phyloP scores from a whole-genome alignment of 176 grass and related monocot species.

The Bothriochloa decipiens region DNA sequence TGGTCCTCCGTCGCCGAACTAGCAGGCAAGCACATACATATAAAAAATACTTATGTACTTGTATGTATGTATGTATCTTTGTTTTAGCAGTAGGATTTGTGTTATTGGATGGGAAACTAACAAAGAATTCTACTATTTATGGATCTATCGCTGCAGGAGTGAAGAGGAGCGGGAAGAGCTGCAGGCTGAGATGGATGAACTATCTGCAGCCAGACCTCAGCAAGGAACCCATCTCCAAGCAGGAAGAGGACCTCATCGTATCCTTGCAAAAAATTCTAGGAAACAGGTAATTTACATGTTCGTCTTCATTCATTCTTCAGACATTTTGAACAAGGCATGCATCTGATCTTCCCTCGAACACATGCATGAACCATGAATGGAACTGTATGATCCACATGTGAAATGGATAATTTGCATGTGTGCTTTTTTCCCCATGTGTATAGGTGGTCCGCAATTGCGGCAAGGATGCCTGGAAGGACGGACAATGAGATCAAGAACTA shows the following conservation, averaged over 20 bases:
- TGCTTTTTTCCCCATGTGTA: not conserved
- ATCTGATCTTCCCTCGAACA: not conserved
- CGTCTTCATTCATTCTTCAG: not conserved
- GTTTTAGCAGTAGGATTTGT: not conserved
- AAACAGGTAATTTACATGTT: not conserved
- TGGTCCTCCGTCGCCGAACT: slow-evolving; percentile 6
- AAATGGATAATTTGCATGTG: not conserved
- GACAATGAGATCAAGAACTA: not conserved
- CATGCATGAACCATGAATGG: not conserved
- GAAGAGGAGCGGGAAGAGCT: not conserved
- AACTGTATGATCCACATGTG: not conserved
- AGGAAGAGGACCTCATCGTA: not conserved
- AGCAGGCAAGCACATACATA: not conserved
- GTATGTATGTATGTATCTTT: not conserved
- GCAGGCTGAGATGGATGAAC: slow-evolving; percentile 1
- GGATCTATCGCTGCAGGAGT: not conserved
- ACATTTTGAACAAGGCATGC: not conserved
- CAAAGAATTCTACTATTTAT: not conserved
- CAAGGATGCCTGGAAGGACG: not conserved
- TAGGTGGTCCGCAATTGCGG: not conserved
- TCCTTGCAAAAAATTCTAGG: not conserved
- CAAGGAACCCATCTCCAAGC: not conserved
- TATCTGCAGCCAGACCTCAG: not conserved
- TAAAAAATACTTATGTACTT: not conserved
- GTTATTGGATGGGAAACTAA: not conserved